phyloP scores from a whole-genome alignment of 495 filamentous ascomycete species.

The Xylaria acuta region DNA sequence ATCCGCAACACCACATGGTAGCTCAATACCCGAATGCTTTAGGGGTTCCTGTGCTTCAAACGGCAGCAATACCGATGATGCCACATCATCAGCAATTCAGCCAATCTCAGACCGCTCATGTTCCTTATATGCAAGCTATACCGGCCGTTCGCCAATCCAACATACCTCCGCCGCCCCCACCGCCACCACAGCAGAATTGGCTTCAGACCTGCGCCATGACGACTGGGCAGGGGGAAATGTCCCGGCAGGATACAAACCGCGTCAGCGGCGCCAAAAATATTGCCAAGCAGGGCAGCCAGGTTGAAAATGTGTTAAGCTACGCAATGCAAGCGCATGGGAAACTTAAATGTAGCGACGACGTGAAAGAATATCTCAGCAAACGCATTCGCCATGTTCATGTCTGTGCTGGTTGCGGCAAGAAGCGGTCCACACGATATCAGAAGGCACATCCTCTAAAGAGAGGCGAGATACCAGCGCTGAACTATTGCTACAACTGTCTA shows the following conservation, averaged over 20 bases:
- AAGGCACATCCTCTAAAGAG: constrained; percentile 32
- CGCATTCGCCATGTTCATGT: constrained; percentile 31
- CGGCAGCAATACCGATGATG: not conserved
- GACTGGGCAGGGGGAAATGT: not conserved
- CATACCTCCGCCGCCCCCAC: constrained; percentile 13
- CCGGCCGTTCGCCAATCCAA: not conserved
- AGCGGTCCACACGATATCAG: constrained; percentile 31
- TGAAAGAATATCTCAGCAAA: constrained; percentile 23
- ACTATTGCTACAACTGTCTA: constrained; percentile 34
- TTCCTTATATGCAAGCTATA: not conserved
- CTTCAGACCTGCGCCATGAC: not conserved
- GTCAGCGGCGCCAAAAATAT: not conserved
- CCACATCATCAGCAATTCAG: not conserved
- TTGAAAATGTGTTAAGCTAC: constrained; percentile 7
- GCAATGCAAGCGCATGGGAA: not conserved
- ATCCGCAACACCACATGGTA: constrained; percentile 10
- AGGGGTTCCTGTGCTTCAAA: not conserved
- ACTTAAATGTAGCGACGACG: not conserved
- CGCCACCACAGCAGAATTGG: constrained; percentile 13
- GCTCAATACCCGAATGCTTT: constrained; percentile 14
- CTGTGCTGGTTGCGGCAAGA: constrained; percentile 36
- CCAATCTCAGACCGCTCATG: not conserved
- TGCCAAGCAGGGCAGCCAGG: not conserved
- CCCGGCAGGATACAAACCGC: not conserved
- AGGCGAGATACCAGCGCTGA: constrained; percentile 31